Base-by-base conservation (phyloP, 2,329 filamentous ascomycete genomes). In the Eurotiales sp. region DNA sequence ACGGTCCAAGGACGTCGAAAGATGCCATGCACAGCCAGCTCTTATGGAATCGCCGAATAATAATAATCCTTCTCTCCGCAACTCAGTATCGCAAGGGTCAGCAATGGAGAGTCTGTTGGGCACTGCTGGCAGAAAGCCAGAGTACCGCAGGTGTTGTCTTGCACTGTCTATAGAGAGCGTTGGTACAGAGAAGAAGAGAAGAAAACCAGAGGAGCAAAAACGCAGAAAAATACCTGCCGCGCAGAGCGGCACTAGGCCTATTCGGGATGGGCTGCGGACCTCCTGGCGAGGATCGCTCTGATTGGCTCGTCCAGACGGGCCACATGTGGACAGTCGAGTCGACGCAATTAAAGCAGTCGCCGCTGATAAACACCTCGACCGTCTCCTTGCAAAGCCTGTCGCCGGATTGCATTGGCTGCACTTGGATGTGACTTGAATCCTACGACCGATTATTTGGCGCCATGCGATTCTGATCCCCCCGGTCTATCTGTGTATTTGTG, bases 121-220 rank as follows among this genome's bases (percentile, higher is more conserved):
- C 72, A 72, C 67, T 34, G 5, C 77, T 75, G 75, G 78, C 87
- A 90, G 83, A 88, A 91, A 79, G 86, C 75, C 78, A 76, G 71
- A 66, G 73, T 76, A 70, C 76, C 73, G 75, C 72, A 63, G 40
- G 76, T 80, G 78, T 83, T 85, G 85, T 79, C 79, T 81, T 86
- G 87, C 83, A 91, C 88, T 92, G 88, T 92, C 88, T 91, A 77
- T 80, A 84, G 85, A 79, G 86, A 86, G 85, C 82, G 76, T 62
- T 69, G 70, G 69, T 63, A 65, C 64, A 63, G 64, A 66, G 70
- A 72, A 70, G 67, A 72, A 68, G n/a, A 60, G 40, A 59, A 64
- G 60, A 58, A 64, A 54, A 60, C 58, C 54, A 58, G 58, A 64
- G 54, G n/a, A 59, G 61, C 55, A 57, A 23, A 46, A 27, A 23